A percentile compares a stretch with the other conserved stretches of the same genome.
Conservation (phyloP, 202 grass and related monocot genomes). For the Dendrocalamus latiflorus region DNA sequence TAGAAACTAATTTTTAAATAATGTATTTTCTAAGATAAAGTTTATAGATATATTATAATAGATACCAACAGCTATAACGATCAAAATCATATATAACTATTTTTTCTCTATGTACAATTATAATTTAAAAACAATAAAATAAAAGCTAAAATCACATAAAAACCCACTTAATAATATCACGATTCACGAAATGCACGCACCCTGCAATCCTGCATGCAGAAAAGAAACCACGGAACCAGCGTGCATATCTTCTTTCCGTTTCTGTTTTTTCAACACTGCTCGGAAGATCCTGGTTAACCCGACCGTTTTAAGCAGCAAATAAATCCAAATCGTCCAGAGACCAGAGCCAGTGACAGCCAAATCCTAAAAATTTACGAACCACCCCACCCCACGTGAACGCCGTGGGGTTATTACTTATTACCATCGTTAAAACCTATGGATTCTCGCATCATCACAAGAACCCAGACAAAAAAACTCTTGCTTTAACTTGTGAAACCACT, state of each 20-base stretch:
- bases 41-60: no score
- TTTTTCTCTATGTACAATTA: no score
- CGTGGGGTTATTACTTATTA: conserved; percentile 39
- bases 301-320: conserved; percentile 1
- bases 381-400: conserved; percentile 39
- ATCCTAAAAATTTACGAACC: background rate
- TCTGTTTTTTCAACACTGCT: background rate
- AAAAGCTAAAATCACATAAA: no score
- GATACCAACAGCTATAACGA: no score
- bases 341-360: background rate
- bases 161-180: no score
- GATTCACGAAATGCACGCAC: no score
- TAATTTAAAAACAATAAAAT: no score
- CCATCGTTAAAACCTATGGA: conserved; percentile 55
- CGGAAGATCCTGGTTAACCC: background rate
- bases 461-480: conserved; percentile 11
- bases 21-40: no score
- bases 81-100: no score
- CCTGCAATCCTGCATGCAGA: no score
- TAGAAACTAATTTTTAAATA: no score
- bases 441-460: conserved; percentile 41
- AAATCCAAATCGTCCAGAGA: conserved; percentile 7
- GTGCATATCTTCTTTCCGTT: background rate
- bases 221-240: background rate
- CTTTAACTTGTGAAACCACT: conserved; percentile 18